phyloP scores from a whole-genome alignment of 2,329 filamentous ascomycete genomes.

The Camillea tinctor region DNA sequence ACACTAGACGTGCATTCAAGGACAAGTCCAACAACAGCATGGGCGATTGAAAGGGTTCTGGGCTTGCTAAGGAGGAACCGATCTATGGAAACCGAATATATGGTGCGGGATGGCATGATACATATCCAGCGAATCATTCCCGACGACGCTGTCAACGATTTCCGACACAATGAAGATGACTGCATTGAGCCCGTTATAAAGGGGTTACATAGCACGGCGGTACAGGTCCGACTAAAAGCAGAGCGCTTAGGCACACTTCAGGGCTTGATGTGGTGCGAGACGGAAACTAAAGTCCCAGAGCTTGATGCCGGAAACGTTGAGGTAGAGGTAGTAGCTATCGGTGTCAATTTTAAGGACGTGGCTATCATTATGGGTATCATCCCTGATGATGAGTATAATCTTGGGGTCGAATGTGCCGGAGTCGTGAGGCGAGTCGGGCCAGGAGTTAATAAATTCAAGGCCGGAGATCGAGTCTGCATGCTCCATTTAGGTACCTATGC shows the following conservation, averaged over 20 bases:
- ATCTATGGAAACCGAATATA: slow-evolving; percentile 28
- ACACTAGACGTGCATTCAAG: slow-evolving; percentile 18
- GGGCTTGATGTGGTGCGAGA: slow-evolving; percentile 15
- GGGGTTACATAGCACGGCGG: slow-evolving; percentile 11
- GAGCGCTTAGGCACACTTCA: slow-evolving; percentile 26
- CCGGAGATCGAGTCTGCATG: slow-evolving; percentile 15
- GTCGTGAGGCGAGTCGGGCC: slow-evolving; percentile 7
- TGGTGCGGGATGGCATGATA: slow-evolving; percentile 28
- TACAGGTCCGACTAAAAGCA: slow-evolving; percentile 9
- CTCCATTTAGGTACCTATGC: slow-evolving; percentile 13
- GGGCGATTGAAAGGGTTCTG: slow-evolving; percentile 19
- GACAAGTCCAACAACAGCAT: slow-evolving; percentile 12
- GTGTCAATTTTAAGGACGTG: slow-evolving; percentile 40
- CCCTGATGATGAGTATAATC: slow-evolving; percentile 15
- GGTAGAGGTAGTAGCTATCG: slow-evolving; percentile 33
- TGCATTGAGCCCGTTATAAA: slow-evolving; percentile 8
- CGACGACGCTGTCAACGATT: slow-evolving; percentile 25
- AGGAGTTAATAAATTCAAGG: slow-evolving; percentile 13
- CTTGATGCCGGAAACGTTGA: slow-evolving; percentile 29
- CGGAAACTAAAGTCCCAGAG: slow-evolving; percentile 1
- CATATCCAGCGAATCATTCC: slow-evolving; percentile 26
- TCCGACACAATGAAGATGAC: slow-evolving; percentile 6
- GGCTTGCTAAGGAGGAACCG: not conserved
- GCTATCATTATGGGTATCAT: slow-evolving; percentile 28
- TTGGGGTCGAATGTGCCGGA: slow-evolving; percentile 25